These are phyloP conservation scores for Podospora tetraspora DNA, from an alignment of 495 filamentous ascomycete genomes.

Conservation along the genomic window DNA sequence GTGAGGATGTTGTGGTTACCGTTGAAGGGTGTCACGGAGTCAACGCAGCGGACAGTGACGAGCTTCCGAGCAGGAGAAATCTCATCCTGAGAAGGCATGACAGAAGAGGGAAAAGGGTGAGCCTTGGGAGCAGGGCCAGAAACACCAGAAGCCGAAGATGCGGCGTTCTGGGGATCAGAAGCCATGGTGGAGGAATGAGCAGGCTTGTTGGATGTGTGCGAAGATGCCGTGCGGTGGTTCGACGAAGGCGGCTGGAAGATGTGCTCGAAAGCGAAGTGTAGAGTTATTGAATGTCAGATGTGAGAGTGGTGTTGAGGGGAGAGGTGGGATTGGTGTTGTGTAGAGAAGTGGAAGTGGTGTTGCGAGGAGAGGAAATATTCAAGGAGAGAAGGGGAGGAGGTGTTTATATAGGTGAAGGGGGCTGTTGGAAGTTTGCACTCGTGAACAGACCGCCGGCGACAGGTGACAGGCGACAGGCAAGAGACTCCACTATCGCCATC, in stretches of 20 bases:
- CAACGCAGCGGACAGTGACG: neutral
- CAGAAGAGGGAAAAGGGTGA: neutral
- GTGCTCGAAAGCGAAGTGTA: neutral
- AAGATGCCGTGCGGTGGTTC: too few species aligned
- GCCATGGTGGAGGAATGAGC: too few species aligned
- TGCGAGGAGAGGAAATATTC: neutral
- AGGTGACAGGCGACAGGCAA: neutral
- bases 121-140: neutral
- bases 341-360: too few species aligned
- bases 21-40: neutral
- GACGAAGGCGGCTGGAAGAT: neutral
- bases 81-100: neutral
- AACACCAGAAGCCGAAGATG: neutral
- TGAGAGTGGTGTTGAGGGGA: neutral
- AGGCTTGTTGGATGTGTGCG: too few species aligned
- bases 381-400: neutral
- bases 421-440: neutral
- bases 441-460: neutral
- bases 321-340: too few species aligned
- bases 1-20: neutral
- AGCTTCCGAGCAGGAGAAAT: neutral
- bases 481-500: neutral
- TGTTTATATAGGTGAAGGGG: neutral
- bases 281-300: neutral
- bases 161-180: neutral